phyloP scores from a whole-genome alignment of 257 asterid genomes.

The Capsicum pubescens region DNA sequence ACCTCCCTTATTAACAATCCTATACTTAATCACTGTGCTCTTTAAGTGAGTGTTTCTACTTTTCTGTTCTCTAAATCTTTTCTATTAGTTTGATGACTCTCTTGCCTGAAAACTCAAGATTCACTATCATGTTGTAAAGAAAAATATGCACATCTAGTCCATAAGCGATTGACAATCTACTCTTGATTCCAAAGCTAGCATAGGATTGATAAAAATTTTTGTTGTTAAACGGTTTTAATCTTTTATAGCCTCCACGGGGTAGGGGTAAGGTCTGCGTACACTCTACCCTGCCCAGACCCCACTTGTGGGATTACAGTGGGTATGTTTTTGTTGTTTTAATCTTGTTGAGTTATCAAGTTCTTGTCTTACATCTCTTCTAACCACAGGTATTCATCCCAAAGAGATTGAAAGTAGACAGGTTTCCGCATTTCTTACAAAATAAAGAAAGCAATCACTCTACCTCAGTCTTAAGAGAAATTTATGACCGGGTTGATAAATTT shows the following conservation, averaged over 20 bases:
- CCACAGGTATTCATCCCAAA: background rate
- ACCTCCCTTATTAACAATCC: background rate
- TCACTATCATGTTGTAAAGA: background rate
- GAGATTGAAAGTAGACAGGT: slow-evolving; percentile 51
- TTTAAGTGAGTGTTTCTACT: background rate
- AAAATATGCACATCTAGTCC: background rate
- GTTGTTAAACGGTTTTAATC: background rate
- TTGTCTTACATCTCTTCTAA: too few species aligned
- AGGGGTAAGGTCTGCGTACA: too few species aligned
- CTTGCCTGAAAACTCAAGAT: background rate
- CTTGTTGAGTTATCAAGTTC: too few species aligned
- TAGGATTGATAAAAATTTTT: too few species aligned
- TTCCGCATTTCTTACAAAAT: slow-evolving; percentile 75
- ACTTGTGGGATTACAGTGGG: too few species aligned
- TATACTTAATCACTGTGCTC: background rate
- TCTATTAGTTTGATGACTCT: background rate
- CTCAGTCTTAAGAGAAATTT: slow-evolving; percentile 70
- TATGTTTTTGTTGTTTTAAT: too few species aligned
- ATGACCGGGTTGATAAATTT: slow-evolving; percentile 47
- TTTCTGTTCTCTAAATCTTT: slow-evolving; percentile 1
- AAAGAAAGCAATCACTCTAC: slow-evolving; percentile 51
- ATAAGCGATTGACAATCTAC: background rate
- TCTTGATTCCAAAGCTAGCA: too few species aligned
- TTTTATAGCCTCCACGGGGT: too few species aligned
- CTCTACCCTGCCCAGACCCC: too few species aligned